These are phyloP conservation scores for Arctium lappa DNA, from an alignment of 129 eudicot species.

Conservation along the genomic window DNA sequence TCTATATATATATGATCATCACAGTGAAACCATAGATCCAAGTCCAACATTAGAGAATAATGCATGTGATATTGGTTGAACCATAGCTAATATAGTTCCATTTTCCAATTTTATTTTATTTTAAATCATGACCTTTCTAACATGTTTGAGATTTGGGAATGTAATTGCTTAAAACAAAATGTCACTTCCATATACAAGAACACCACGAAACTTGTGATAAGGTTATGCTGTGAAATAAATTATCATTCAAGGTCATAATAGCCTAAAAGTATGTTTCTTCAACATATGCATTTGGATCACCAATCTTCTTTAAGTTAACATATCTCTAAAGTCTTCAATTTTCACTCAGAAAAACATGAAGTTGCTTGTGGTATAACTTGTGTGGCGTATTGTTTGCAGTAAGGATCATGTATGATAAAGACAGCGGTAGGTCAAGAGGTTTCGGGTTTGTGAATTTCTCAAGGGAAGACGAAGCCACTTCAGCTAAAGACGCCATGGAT, in stretches of 20 bases:
- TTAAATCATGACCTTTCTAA: not conserved
- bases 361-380: conserved; percentile 3
- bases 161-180: not conserved
- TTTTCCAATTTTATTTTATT: not conserved
- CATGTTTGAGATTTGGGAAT: not conserved
- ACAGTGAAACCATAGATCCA: not conserved
- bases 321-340: not conserved
- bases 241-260: not conserved
- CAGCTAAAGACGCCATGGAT: conserved; percentile 84
- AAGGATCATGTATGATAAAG: conserved; percentile 74
- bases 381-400: conserved; percentile 33
- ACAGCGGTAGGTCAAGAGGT: conserved; percentile 76
- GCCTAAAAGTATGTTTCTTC: not conserved
- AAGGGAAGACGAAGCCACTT: conserved; percentile 55
- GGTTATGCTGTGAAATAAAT: not conserved
- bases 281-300: not conserved
- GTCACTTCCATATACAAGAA: not conserved
- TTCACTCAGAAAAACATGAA: not conserved
- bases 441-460: conserved; percentile 71
- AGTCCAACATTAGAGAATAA: not conserved
- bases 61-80: not conserved
- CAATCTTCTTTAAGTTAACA: not conserved
- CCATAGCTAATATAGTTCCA: not conserved
- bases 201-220: not conserved
- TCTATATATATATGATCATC: too few species aligned